Evolutionary conservation across 2,329 filamentous ascomycete genomes (phyloP).

Genomic region (Claviceps sp.): DNA sequence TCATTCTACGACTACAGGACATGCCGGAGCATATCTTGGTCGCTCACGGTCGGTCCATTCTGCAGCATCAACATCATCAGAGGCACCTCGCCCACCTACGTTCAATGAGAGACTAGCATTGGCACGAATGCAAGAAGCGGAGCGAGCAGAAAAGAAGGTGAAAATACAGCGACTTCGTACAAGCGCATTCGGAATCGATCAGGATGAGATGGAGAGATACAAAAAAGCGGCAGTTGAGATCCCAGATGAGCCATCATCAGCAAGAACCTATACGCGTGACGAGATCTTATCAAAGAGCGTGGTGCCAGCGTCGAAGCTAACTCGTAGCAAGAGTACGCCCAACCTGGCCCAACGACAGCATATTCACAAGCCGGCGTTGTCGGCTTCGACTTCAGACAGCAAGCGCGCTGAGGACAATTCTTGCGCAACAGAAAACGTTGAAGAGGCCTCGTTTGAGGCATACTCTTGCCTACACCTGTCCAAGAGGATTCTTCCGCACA

Average conservation of each 20-base stretch:
- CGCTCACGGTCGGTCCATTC: conserved; percentile 27
- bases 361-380: conserved; percentile 9
- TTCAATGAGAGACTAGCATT: conserved; percentile 83
- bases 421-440: conserved; percentile 9
- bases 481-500: conserved; percentile 70
- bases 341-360: conserved; percentile 11
- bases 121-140: conserved; percentile 43
- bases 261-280: conserved; percentile 47
- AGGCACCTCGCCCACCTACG: conserved; percentile 31
- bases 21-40: conserved; percentile 28
- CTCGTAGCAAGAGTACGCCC: conserved; percentile 31
- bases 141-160: conserved; percentile 35
- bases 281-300: conserved; percentile 36
- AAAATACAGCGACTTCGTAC: conserved; percentile 40
- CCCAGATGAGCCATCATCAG: conserved; percentile 31
- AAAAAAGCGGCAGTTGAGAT: conserved; percentile 44
- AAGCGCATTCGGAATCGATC: conserved; percentile 42
- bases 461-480: conserved; percentile 79
- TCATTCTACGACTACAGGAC: conserved; percentile 8
- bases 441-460: conserved; percentile 55
- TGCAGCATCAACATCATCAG: conserved; percentile 12
- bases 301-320: conserved; percentile 15
- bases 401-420: conserved; percentile 6
- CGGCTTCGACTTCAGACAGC: background rate
- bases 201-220: conserved; percentile 45